A percentile compares a stretch with the other conserved stretches of the same genome.
These are phyloP conservation scores for Coffea canephora DNA, from an alignment of 257 asterid species.

Conservation along the genomic window DNA sequence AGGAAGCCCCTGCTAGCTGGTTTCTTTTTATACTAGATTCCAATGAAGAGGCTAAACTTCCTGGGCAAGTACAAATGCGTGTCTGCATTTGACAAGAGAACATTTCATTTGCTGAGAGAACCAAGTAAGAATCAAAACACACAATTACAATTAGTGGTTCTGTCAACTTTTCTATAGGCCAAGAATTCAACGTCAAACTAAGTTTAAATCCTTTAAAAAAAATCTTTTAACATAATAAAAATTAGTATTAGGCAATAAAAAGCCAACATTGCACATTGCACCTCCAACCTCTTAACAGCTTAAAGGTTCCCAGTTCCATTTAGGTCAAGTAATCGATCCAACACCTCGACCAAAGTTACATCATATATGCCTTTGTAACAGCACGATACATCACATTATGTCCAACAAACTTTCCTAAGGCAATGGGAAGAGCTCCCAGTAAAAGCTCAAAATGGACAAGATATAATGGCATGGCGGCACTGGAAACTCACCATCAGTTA, in stretches of 20 bases:
- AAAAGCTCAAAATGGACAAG: not conserved
- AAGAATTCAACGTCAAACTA: not conserved
- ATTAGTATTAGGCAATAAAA: not conserved
- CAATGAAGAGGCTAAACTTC: slow-evolving; percentile 18
- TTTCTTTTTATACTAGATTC: slow-evolving; percentile 24
- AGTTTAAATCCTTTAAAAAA: not conserved
- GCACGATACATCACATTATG: not conserved
- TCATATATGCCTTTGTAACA: not conserved
- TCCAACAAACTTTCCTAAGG: not conserved
- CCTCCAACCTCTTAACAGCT: not conserved
- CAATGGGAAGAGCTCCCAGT: not conserved
- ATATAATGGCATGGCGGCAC: not conserved
- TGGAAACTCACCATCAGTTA: slow-evolving; percentile 24
- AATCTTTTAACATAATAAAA: not conserved
- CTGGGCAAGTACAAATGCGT: slow-evolving; percentile 33
- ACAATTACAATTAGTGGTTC: not conserved
- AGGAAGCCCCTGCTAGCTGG: slow-evolving; percentile 21
- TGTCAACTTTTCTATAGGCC: not conserved
- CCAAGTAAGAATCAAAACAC: not conserved
- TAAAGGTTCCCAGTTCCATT: not conserved
- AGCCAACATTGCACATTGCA: not conserved
- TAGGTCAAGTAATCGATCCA: not conserved
- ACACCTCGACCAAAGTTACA: not conserved
- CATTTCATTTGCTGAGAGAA: slow-evolving; percentile 1
- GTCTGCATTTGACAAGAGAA: slow-evolving; percentile 33